phyloP scores from a whole-genome alignment of 768 basidiomycete genomes.

The Termitomyces sp. region DNA sequence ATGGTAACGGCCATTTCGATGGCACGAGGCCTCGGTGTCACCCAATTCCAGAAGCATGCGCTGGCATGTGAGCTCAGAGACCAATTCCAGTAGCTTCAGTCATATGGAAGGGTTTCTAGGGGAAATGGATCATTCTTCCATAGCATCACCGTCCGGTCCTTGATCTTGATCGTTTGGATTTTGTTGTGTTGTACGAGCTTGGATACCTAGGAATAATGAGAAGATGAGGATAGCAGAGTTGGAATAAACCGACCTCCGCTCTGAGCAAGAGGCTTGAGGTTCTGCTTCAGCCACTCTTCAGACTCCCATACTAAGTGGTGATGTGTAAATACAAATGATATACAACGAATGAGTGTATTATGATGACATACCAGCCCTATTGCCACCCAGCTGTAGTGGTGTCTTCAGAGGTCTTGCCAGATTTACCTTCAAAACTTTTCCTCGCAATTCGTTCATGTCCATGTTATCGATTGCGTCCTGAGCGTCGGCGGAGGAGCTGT shows the following conservation, averaged over 20 bases:
- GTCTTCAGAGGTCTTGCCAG: conserved; percentile 81
- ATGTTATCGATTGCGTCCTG: conserved; percentile 99
- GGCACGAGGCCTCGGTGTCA: background rate
- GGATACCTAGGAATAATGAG: conserved; percentile 40
- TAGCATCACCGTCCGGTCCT: conserved; percentile 43
- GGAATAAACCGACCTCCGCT: conserved; percentile 56
- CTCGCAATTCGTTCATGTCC: conserved; percentile 88
- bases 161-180: conserved; percentile 21
- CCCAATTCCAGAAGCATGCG: background rate
- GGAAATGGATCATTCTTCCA: conserved; percentile 57
- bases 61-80: conserved; percentile 10
- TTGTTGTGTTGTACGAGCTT: conserved; percentile 44
- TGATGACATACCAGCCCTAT: conserved; percentile 67
- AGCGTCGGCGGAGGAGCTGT: conserved; percentile 73
- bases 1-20: background rate
- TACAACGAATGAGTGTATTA: background rate
- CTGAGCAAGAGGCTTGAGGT: conserved; percentile 74
- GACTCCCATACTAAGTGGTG: conserved; percentile 91
- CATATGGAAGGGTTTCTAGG: conserved; percentile 5
- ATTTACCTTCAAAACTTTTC: conserved; percentile 77
- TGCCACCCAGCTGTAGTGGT: conserved; percentile 59
- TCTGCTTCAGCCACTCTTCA: conserved; percentile 86
- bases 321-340: background rate
- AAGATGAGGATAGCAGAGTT: background rate
- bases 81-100: conserved; percentile 8